Base-by-base conservation (phyloP, 176 grass and related monocot species). In the Areca catechu region DNA sequence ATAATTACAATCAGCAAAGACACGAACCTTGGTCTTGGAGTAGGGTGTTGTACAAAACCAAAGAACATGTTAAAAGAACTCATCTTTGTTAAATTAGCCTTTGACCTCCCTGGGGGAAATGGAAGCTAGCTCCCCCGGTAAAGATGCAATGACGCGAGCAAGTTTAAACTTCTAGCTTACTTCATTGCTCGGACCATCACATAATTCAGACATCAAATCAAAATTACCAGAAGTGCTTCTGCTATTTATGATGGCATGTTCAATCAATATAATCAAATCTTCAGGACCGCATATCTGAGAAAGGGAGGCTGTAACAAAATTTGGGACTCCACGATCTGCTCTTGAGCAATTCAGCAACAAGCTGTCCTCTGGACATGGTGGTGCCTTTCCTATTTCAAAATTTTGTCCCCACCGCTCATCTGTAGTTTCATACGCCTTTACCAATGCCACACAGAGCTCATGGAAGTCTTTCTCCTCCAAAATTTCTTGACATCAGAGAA, bases 401-500 rank as follows among this genome's bases (percentile, higher is more conserved):
- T 17, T 53, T 24, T 49, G 48, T 28, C 29, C 53, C 24, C 58
- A 22, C 48, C 63, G 71, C 6, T 48, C 25, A 23, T 67, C 53
- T 71, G 77, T 84, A 50, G 23, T 54, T 43, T 66, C 60, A 67
- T 97, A 97, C 51, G 72, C 47, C 64, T 58, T 58, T 24, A 72
- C 64, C 58, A 97, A 29, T 52, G 77, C 52, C 49, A 71, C 47
- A 15, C 3, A 82, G 51, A 90, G 74, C 65, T 80, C 82, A 60
- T 72, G 82, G 64, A 97, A 97, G 57, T 67, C 70, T 24, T 79
- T 59, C 9, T 85, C 92, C 73, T 79, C 58, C 47, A 97, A 74
- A 74, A 83, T 79, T 70, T 82, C 70, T 62, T 65, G 58, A 90
- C 25, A 82, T 85, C 76, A 18, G 77, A 82, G 70, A 97, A 90